Evolutionary conservation across 1,284 basidiomycete species (phyloP).

Genomic region (Peniophora sp.): DNA sequence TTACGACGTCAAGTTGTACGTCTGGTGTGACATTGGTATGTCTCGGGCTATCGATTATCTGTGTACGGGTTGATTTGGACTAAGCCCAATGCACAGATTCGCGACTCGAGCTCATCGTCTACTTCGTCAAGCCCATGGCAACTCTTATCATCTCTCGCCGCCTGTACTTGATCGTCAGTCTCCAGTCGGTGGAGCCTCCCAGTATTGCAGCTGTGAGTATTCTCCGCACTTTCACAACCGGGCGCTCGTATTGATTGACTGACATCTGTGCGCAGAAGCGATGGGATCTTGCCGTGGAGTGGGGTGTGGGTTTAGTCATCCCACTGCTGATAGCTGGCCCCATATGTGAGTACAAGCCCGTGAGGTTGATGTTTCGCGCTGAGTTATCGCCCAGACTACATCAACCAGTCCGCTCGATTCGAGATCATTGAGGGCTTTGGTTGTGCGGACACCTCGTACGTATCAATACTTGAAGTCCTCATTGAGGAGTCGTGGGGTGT

Average conservation of each 20-base stretch:
- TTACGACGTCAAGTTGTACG: not conserved
- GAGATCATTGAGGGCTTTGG: not conserved
- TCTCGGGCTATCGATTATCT: too few relatives aligned
- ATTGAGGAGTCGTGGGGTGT: not conserved
- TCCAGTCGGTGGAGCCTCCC: not conserved
- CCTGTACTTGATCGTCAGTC: not conserved
- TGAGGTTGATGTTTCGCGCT: not conserved
- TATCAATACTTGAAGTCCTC: not conserved
- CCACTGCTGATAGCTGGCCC: not conserved
- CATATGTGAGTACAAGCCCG: not conserved
- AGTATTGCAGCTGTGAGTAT: not conserved
- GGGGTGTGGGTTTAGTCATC: not conserved
- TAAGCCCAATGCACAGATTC: not conserved
- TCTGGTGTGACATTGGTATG: constrained; percentile 1
- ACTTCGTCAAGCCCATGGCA: not conserved
- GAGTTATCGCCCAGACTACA: not conserved
- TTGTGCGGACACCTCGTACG: not conserved
- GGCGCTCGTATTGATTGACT: too few relatives aligned
- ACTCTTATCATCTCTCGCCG: not conserved
- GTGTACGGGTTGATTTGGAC: not conserved
- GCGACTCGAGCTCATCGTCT: not conserved
- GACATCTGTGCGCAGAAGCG: not conserved
- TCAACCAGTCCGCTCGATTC: not conserved
- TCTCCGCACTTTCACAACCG: not conserved
- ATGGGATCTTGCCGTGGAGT: not conserved